Evolutionary conservation across 331 rosid genomes (phyloP).

Genomic region (Malus hybrid): DNA sequence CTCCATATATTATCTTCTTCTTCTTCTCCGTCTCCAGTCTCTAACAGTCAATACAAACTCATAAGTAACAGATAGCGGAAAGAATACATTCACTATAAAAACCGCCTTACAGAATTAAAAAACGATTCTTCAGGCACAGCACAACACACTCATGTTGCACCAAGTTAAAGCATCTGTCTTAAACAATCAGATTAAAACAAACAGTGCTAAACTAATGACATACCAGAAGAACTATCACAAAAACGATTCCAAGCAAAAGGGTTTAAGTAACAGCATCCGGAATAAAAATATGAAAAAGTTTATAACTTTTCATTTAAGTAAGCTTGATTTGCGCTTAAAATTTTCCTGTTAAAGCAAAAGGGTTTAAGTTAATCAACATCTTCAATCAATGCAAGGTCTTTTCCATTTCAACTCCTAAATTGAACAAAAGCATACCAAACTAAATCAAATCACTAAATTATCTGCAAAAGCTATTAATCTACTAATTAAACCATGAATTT

Average conservation of each 20-base stretch:
- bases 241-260: neutral
- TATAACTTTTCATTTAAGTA: too few species aligned
- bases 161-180: neutral
- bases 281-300: neutral
- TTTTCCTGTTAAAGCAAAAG: neutral
- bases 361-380: too few species aligned
- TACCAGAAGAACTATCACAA: slow-evolving; percentile 1
- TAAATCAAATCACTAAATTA: neutral
- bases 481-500: neutral
- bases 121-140: neutral
- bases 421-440: neutral
- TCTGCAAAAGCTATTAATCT: neutral
- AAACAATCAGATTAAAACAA: neutral
- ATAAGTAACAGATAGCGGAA: neutral
- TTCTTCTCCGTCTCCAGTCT: slow-evolving; percentile 90
- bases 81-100: neutral
- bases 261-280: neutral
- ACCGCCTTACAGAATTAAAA: neutral
- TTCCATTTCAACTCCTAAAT: neutral
- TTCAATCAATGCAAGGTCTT: neutral
- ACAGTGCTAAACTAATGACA: neutral
- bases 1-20: slow-evolving; percentile 66
- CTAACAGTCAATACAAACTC: slow-evolving; percentile 25
- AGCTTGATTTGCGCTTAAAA: neutral
- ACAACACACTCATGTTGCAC: neutral